A percentile compares a stretch with the other conserved stretches of the same genome.
Conservation (phyloP, 2,329 filamentous ascomycete genomes). For the Paracorniculantispora psalliotae region DNA sequence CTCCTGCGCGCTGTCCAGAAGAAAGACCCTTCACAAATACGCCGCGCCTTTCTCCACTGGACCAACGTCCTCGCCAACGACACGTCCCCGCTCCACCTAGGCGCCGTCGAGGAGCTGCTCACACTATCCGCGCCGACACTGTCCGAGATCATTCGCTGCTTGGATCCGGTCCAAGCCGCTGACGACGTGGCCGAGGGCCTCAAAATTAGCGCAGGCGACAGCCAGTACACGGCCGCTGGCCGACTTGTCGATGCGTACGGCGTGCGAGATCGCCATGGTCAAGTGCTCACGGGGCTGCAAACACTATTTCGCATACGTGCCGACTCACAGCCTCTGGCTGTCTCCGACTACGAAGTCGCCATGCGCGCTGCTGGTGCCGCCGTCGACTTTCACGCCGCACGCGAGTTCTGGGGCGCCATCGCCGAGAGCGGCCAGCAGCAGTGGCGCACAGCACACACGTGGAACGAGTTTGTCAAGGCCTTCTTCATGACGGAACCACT, state of each 20-base stretch:
- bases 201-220: conserved; percentile 35
- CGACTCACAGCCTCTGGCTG: conserved; percentile 24
- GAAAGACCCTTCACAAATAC: conserved; percentile 21
- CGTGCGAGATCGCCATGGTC: conserved; percentile 36
- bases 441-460: conserved; percentile 30
- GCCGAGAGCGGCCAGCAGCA: conserved; percentile 21
- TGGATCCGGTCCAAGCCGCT: conserved; percentile 54
- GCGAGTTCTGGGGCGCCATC: conserved; percentile 33
- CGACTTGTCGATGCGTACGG: conserved; percentile 39
- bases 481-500: conserved; percentile 42
- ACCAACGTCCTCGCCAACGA: conserved; percentile 19
- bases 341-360: conserved; percentile 40
- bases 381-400: conserved; percentile 30
- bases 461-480: conserved; percentile 43
- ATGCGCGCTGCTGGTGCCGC: conserved; percentile 45
- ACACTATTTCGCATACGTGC: conserved; percentile 30
- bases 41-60: conserved; percentile 25
- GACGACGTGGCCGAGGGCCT: conserved; percentile 44
- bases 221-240: conserved; percentile 33
- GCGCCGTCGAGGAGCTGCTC: conserved; percentile 27
- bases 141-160: conserved; percentile 55
- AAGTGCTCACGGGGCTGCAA: conserved; percentile 32
- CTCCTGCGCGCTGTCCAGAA: conserved; percentile 30
- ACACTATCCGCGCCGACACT: conserved; percentile 51
- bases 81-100: conserved; percentile 17